Conservation (phyloP, 257 asterid species). For the Voacanga thouarsii region DNA sequence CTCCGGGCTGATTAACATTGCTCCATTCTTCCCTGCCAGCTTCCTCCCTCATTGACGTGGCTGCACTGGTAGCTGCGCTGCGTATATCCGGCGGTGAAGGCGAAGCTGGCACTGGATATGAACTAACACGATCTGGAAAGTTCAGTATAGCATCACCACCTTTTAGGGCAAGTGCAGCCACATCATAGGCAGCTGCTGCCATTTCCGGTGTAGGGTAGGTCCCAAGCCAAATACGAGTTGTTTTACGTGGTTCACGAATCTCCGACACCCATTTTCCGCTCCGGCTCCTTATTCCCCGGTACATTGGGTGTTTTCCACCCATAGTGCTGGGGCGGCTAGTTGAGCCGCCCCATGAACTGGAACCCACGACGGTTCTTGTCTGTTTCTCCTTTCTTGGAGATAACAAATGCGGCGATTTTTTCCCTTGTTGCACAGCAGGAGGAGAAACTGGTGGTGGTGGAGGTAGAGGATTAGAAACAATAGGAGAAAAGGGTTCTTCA, state of each 20-base stretch:
- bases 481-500: slow-evolving; percentile 5
- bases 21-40: neutral
- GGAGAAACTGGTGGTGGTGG: slow-evolving; percentile 14
- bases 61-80: slow-evolving; percentile 48
- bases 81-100: slow-evolving; percentile 41
- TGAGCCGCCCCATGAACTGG: neutral
- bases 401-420: neutral
- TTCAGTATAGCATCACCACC: slow-evolving; percentile 35
- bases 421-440: slow-evolving; percentile 18
- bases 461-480: slow-evolving; percentile 6
- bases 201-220: slow-evolving; percentile 45
- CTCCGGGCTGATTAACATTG: neutral
- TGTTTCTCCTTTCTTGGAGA: slow-evolving; percentile 7
- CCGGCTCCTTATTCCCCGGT: slow-evolving; percentile 52
- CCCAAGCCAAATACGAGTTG: slow-evolving; percentile 47
- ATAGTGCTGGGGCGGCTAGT: neutral
- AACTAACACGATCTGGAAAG: slow-evolving; percentile 35
- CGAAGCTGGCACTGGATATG: slow-evolving; percentile 42
- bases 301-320: slow-evolving; percentile 37
- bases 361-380: neutral
- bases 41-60: slow-evolving; percentile 36
- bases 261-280: slow-evolving; percentile 57
- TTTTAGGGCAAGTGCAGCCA: slow-evolving; percentile 42
- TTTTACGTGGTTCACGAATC: slow-evolving; percentile 47
- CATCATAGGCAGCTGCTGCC: slow-evolving; percentile 51